phyloP scores from a whole-genome alignment of 805 yeast species.

The Pichia scutulata region DNA sequence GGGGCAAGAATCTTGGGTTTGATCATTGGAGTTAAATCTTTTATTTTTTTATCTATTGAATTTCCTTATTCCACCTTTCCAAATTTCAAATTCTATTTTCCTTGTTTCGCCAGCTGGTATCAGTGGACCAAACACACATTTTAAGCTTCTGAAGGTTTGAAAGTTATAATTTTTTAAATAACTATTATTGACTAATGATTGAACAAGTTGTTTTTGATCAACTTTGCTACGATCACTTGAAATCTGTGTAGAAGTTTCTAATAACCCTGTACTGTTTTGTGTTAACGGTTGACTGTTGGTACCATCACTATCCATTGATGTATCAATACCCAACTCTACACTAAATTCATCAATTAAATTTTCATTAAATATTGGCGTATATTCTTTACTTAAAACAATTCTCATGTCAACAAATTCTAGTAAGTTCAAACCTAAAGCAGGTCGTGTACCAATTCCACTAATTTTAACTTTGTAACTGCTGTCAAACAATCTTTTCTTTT shows the following conservation, averaged over 20 bases:
- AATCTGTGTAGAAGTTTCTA: conserved; percentile 8
- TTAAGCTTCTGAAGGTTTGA: conserved; percentile 23
- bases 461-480: conserved; percentile 27
- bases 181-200: conserved; percentile 22
- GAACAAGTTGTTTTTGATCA: conserved; percentile 16
- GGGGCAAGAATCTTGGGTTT: conserved; percentile 30
- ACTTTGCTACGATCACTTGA: background rate
- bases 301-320: conserved; percentile 10
- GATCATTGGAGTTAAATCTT: conserved; percentile 21
- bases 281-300: background rate
- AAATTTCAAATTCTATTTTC: conserved; percentile 25
- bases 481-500: conserved; percentile 25
- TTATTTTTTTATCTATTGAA: background rate
- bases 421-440: conserved; percentile 53
- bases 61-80: conserved; percentile 32
- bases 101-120: conserved; percentile 14
- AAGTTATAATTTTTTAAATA: conserved; percentile 27
- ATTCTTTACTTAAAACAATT: conserved; percentile 36
- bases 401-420: conserved; percentile 43
- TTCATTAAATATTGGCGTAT: conserved; percentile 33
- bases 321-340: conserved; percentile 27
- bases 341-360: conserved; percentile 29
- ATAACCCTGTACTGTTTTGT: background rate
- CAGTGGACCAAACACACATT: conserved; percentile 26
- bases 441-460: conserved; percentile 30